Percentiles rank a stretch among this genome's conserved stretches.
Evolutionary conservation across 2,329 filamentous ascomycete species (phyloP).

Genomic region (Neospermospora avenae): DNA sequence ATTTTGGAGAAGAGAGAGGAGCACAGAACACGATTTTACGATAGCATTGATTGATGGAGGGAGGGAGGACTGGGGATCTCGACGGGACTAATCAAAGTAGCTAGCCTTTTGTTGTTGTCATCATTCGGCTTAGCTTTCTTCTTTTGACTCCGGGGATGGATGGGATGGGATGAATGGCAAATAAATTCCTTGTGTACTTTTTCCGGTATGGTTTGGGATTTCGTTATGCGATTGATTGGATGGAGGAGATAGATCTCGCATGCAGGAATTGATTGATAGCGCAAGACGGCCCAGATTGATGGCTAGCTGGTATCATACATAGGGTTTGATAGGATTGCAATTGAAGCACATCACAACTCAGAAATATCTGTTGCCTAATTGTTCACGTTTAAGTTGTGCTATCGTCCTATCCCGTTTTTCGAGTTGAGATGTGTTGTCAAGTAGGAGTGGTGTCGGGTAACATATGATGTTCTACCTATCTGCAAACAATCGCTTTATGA

Average conservation of each 20-base stretch:
- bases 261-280: background rate
- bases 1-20: background rate
- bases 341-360: constrained; percentile 14
- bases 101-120: constrained; percentile 9
- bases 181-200: constrained; percentile 8
- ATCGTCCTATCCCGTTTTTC: no score
- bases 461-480: no score
- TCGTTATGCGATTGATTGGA: no score
- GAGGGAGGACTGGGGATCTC: constrained; percentile 18
- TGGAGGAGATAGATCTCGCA: constrained; percentile 16
- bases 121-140: background rate
- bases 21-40: constrained; percentile 4
- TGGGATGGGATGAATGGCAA: background rate
- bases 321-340: constrained; percentile 13
- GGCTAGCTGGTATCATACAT: background rate
- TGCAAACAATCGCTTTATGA: no score
- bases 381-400: background rate
- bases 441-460: no score
- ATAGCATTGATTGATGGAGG: background rate
- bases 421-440: no score
- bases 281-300: background rate
- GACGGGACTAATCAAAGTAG: constrained; percentile 23
- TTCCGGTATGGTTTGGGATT: background rate
- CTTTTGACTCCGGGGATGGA: constrained; percentile 25
- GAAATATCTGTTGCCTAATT: background rate